Evolutionary conservation across 2,329 filamentous ascomycete genomes (phyloP), one percentile per base, ranked within the genome.

Genomic region (Trichoderma atroviride): DNA sequence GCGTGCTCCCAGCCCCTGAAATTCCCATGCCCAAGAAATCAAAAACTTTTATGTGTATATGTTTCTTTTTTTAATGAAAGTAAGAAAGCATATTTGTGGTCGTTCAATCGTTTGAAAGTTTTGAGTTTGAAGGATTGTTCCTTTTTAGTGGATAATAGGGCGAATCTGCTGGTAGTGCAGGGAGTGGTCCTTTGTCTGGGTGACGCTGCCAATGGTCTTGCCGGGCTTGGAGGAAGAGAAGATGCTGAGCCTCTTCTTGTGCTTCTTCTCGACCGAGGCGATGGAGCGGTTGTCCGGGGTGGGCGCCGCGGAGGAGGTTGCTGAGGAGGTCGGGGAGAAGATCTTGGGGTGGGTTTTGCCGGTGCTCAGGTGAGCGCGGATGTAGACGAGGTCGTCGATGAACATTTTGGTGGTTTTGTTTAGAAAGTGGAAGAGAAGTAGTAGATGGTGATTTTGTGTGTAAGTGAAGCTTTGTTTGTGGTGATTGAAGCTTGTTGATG

Each of bases 341-440:
- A 35, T 59, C 29, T 58, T 50, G 57, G 16, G 50, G 37, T 27
- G 43, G 60, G 43, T 22, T 29, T 37, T 47, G 22, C 27, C 55
- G 67, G 47, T 62, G 60, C 43, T 59, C 40, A 69, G 33, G 37
- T 40, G 43, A 50, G 65, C 59, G 40, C 66, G 73, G 69, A 78
- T 73, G 70, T 73, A 74, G 22, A 72, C 43, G 31, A 78, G 71
- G 58, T 78, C 76, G 47, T 73, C 76, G 19, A 73, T 70, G 67
- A 78, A 78, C 77, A 78, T 78, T 58, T 67, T 68, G 58, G 10
- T 22, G 47, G 24, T 16, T 47, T 61, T 50, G 11, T 19, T 68
- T 57, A 2, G 35, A 16, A 9, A 43, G 52, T n/a, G 14, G 55
- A 14, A 14, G 40, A 33, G 29, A 37, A 13, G 22, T 40, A 33